Evolutionary conservation across 1,139 yeast genomes (phyloP), one percentile per base, ranked within the genome.

Genomic region (Geotrichum bryndzae): DNA sequence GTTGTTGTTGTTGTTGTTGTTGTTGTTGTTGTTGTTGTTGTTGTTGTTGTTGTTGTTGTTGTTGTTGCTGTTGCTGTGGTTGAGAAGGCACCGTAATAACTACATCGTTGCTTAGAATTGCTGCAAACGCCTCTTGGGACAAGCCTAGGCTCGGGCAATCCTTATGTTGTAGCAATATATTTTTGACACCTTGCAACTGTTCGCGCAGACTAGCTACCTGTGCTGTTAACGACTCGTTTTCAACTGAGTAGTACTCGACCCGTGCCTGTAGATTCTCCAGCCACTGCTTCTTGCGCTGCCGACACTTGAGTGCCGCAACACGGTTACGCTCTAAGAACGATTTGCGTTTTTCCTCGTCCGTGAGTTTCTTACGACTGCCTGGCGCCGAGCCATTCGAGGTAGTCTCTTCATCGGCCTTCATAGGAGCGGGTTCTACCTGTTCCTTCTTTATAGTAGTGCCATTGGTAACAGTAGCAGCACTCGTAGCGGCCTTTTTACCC

Each of bases 261-360:
- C 91, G 96, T 56, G 82, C 84, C 73, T 92, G 96, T 83, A 94
- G 86, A 67, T 87, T 88, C 63, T 84, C 86, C 53, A 90, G 82
- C 80, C 89, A 87, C 72, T 90, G 92, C 77, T 95, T 94, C 80
- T 94, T 95, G 60, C 97, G 83, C 74, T 90, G 96, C 63, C 99
- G 84, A 77, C 98, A 95, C 74, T 91, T 92, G 51, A 95, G 85
- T 0, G 99, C 99, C 0, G 99, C 99, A 15, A 94, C 84, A 65
- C 99, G 81, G 73, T 94, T 94, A 65, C 98, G 80, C 73, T 94
- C 99, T 67, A 94, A 76, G 69, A 94, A 94, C 67, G 82, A 86
- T 72, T 85, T 85, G 41, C 98, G 82, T 71, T 88, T 90, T 56
- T 88, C 94, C 57, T 82, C 90, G 54, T 84, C 87, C 0, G 80